Conservation (phyloP, 73 alveolate species). For the Paramecium sexaurelia region DNA sequence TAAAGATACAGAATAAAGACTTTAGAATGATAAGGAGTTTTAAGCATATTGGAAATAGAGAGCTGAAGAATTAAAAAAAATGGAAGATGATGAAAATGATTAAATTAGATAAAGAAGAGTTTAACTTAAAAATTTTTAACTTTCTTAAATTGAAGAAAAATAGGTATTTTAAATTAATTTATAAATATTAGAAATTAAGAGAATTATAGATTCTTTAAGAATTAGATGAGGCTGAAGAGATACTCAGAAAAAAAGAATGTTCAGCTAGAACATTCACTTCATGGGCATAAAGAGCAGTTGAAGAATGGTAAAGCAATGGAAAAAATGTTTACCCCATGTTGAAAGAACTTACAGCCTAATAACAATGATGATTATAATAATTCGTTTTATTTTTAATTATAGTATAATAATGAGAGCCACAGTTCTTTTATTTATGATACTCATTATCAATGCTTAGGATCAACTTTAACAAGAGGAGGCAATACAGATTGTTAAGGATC, state of each 20-base stretch:
- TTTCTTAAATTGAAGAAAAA: constrained; percentile 73
- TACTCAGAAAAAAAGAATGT: constrained; percentile 79
- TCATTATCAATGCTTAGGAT: not conserved
- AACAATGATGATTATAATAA: not conserved
- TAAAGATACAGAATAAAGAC: not conserved
- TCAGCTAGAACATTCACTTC: constrained; percentile 86
- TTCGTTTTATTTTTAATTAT: not conserved
- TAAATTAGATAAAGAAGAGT: constrained; percentile 73
- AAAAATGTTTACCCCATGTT: constrained; percentile 89
- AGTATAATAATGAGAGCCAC: not conserved
- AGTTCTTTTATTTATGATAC: not conserved
- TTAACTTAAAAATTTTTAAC: constrained; percentile 77
- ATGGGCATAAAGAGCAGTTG: constrained; percentile 89
- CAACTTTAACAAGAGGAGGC: constrained; percentile 12
- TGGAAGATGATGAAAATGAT: constrained; percentile 80
- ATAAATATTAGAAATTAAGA: constrained; percentile 71
- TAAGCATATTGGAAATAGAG: constrained; percentile 82
- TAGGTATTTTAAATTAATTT: not conserved
- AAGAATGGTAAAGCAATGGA: constrained; percentile 86
- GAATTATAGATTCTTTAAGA: constrained; percentile 79
- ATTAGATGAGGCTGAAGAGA: constrained; percentile 84
- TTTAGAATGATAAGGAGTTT: constrained; percentile 70
- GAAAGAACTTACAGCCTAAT: constrained; percentile 75
- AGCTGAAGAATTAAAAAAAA: constrained; percentile 74
- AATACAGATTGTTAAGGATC: not conserved